Conservation (phyloP, 495 filamentous ascomycete species). For the Penicillium antarcticum region DNA sequence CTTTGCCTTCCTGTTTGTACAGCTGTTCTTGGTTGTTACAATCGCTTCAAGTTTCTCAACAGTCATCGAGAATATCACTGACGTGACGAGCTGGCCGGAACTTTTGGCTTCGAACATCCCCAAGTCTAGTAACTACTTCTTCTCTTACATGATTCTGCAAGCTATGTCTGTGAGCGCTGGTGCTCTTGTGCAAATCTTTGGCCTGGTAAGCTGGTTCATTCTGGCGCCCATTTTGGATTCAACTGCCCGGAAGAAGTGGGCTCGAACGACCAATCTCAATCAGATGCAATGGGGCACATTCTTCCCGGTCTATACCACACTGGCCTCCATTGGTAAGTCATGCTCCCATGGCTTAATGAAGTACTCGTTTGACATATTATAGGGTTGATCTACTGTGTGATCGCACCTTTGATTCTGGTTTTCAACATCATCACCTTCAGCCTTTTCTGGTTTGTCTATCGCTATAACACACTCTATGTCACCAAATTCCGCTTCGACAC, state of each 20-base stretch:
- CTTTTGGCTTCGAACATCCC: conserved; percentile 82
- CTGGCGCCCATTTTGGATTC: conserved; percentile 74
- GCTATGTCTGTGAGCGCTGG: conserved; percentile 87
- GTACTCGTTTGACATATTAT: conserved; percentile 5
- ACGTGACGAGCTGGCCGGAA: conserved; percentile 59
- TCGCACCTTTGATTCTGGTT: conserved; percentile 85
- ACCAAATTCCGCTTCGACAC: conserved; percentile 89
- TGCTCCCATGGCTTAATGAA: background rate
- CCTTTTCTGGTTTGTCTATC: conserved; percentile 93
- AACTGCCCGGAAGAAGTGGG: conserved; percentile 88
- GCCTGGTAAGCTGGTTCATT: conserved; percentile 76
- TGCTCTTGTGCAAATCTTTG: conserved; percentile 79
- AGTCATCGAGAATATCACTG: conserved; percentile 57
- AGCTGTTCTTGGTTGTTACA: conserved; percentile 90
- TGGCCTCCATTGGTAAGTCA: conserved; percentile 80
- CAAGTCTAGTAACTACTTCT: conserved; percentile 92
- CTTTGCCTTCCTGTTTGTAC: conserved; percentile 91
- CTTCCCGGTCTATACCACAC: conserved; percentile 93
- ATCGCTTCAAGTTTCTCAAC: conserved; percentile 76
- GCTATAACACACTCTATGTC: conserved; percentile 95
- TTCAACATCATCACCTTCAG: conserved; percentile 95
- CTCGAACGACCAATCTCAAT: conserved; percentile 73
- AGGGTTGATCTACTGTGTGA: conserved; percentile 84
- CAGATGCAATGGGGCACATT: conserved; percentile 87
- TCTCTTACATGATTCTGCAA: conserved; percentile 96